Evolutionary conservation across 2,329 filamentous ascomycete genomes (phyloP).

Genomic region (Lachnellula subtilissima): DNA sequence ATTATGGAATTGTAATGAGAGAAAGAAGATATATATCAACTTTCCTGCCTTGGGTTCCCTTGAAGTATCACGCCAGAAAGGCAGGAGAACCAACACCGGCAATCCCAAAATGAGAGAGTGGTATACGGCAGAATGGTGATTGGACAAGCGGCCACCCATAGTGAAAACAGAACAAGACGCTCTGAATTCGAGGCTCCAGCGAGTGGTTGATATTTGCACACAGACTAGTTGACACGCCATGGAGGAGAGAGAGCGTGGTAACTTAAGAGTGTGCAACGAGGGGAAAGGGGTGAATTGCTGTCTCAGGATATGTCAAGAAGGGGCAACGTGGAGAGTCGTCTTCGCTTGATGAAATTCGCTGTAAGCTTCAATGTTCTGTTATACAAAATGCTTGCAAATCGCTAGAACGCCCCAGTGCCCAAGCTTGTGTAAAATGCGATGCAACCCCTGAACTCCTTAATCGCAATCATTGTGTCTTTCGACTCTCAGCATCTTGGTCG

Average conservation of each 20-base stretch:
- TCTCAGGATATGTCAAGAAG: not conserved
- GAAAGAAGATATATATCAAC: slow-evolving; percentile 23
- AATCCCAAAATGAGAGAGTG: slow-evolving; percentile 21
- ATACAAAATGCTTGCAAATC: not conserved
- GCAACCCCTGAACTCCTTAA: not conserved
- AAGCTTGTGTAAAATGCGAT: not conserved
- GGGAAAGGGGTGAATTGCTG: not conserved
- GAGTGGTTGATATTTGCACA: slow-evolving; percentile 68
- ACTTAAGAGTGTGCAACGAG: slow-evolving; percentile 85
- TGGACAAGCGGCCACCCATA: slow-evolving; percentile 28
- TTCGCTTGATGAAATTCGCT: not conserved
- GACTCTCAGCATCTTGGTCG: slow-evolving; percentile 8
- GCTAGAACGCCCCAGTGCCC: not conserved
- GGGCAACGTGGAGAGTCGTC: not conserved
- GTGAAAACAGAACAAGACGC: slow-evolving; percentile 34
- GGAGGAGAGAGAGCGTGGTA: slow-evolving; percentile 69
- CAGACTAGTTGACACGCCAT: slow-evolving; percentile 94
- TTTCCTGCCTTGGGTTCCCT: slow-evolving; percentile 19
- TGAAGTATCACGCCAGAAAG: slow-evolving; percentile 16
- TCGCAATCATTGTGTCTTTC: slow-evolving; percentile 13
- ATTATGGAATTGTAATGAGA: not conserved
- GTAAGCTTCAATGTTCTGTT: not conserved
- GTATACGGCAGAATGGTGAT: slow-evolving; percentile 27
- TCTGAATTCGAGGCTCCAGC: slow-evolving; percentile 33
- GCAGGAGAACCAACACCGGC: slow-evolving; percentile 19